These are phyloP conservation scores for Boletus subcaerulescens DNA, from an alignment of 768 basidiomycete genomes.

Conservation along the genomic window DNA sequence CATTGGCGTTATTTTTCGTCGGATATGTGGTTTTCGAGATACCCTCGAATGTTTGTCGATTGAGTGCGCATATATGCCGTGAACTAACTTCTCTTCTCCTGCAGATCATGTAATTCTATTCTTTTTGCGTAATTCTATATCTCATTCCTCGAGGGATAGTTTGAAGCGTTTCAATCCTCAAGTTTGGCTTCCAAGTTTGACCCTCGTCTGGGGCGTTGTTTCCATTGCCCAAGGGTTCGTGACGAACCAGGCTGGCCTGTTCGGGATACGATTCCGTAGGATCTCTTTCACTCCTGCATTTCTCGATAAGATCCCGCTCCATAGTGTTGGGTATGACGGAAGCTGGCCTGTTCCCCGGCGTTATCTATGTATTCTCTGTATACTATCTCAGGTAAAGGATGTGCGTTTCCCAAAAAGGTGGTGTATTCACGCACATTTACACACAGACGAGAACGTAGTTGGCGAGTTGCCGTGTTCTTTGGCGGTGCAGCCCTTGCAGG, in stretches of 20 bases:
- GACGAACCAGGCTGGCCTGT: constrained; percentile 49
- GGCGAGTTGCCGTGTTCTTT: constrained; percentile 62
- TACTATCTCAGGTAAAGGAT: constrained; percentile 48
- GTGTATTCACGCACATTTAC: neutral
- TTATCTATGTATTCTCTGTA: constrained; percentile 55
- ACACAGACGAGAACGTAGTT: constrained; percentile 55
- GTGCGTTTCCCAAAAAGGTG: neutral
- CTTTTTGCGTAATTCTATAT: neutral
- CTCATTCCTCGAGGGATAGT: constrained; percentile 27
- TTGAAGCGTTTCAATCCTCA: constrained; percentile 60
- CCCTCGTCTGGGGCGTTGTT: constrained; percentile 55
- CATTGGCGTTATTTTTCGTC: constrained; percentile 58
- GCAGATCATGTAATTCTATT: constrained; percentile 26
- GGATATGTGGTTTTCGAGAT: constrained; percentile 61
- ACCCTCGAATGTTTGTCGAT: constrained; percentile 47
- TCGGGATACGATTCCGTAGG: constrained; percentile 53
- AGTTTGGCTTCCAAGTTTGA: constrained; percentile 59
- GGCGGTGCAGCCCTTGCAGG: constrained; percentile 61
- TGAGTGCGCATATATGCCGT: too few relatives aligned
- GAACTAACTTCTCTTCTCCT: neutral
- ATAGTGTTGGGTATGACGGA: constrained; percentile 56
- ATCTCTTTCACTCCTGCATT: neutral
- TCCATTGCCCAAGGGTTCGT: constrained; percentile 56
- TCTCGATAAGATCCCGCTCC: neutral
- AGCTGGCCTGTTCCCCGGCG: constrained; percentile 60